Base-by-base conservation (phyloP, 2,329 filamentous ascomycete genomes). In the Microascus cirrosus region DNA sequence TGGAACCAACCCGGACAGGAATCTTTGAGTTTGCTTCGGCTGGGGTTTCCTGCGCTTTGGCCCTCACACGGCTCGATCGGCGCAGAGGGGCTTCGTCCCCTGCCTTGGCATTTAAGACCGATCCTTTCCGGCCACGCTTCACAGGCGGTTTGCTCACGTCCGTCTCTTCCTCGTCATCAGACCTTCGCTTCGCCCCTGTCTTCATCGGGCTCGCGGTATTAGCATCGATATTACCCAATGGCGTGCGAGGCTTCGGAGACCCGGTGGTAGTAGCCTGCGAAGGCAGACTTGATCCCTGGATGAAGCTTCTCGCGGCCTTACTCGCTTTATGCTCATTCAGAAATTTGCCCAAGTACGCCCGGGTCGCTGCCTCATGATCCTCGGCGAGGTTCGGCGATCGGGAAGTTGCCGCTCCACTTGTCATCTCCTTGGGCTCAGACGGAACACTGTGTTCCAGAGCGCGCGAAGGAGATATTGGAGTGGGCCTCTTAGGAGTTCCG, bases 151-250 rank as follows among this genome's bases (percentile, higher is more conserved):
- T 51, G 11, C 35, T 20, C n/a, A 34, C 20, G 6, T 58, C 56
- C 50, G 35, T 20, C 8, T 4, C 48, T 7, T 53, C 56, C 12
- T 48, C 55, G 24, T 56, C 55, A n/a, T 48, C 54, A 11, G 34
- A 13, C 51, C 39, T 53, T 32, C 56, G 28, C 36, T 58, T 58
- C 35, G 36, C 32, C 6, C 32, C 28, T 15, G 34, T 20, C 56
- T 58, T 58, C 50, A 22, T 53, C 7, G 56, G 56, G 20, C 56
- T 58, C 51, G 56, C 35, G 56, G 20, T 58, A 32, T 58, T 58
- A 53, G 28, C 51, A n/a, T 58, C 56, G 36, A 58, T 34, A 8
- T 53, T 13, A 13, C 48, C 48, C 12, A 58, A 34, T 13, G 56
- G 48, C 28, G 53, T n/a, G 28, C 56, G 56, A 11, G 55, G 55